Conservation (phyloP, 345 rosid genomes). For the Heritiera fomes region DNA sequence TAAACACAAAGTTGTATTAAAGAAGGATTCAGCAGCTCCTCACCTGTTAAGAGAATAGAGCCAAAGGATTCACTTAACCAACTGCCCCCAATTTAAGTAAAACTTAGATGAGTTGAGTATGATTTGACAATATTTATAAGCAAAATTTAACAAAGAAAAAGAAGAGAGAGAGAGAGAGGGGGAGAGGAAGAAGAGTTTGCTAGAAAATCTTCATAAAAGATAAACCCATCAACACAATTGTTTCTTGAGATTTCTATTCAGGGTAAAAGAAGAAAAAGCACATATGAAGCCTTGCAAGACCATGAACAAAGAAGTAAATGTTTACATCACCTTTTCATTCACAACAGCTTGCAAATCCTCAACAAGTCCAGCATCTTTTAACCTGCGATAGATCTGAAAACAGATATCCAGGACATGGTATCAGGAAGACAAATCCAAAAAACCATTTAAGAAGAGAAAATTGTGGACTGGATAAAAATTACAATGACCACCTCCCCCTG, state of each 20-base stretch:
- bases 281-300: constrained; percentile 1
- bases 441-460: not conserved
- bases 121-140: not conserved
- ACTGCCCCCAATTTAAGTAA: not conserved
- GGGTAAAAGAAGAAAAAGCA: constrained; percentile 10
- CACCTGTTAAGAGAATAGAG: not conserved
- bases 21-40: not conserved
- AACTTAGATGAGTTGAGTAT: constrained; percentile 4
- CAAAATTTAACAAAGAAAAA: not conserved
- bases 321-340: constrained; percentile 62
- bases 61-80: not conserved
- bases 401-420: constrained; percentile 27
- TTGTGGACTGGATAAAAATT: not conserved
- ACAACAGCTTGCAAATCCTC: constrained; percentile 79
- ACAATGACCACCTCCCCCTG: not conserved
- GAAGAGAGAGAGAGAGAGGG: too few species aligned
- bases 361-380: constrained; percentile 71
- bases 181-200: not conserved
- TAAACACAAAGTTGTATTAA: not conserved
- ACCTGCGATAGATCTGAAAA: constrained; percentile 64
- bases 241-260: constrained; percentile 5
- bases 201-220: not conserved
- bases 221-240: not conserved
- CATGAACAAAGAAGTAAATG: not conserved
- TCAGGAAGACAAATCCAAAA: constrained; percentile 14